Evolutionary conservation across 192 early-diverging fungal species (phyloP).

Genomic region (Rhizoclosmatium sp.): DNA sequence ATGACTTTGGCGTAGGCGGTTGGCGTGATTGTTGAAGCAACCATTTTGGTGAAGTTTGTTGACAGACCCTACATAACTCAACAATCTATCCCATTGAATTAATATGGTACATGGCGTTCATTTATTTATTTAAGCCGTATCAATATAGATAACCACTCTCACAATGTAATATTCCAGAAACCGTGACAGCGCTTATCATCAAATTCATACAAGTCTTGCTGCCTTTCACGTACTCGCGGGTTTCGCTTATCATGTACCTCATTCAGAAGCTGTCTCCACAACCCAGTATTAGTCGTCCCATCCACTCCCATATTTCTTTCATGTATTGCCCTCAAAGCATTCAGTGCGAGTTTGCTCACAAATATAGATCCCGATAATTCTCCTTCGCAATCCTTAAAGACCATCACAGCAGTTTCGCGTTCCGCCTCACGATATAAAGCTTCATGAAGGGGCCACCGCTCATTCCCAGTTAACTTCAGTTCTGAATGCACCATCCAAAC

Average conservation of each 20-base stretch:
- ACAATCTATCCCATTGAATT: neutral
- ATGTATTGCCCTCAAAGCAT: too few species aligned
- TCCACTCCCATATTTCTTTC: too few species aligned
- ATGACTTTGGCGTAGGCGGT: conserved; percentile 79
- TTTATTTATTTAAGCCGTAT: too few species aligned
- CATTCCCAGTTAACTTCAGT: neutral
- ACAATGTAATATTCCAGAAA: neutral
- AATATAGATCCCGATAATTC: neutral
- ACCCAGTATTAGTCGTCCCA: neutral
- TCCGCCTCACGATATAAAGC: neutral
- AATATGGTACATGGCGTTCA: too few species aligned
- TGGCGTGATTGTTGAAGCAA: neutral
- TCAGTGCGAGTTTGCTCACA: neutral
- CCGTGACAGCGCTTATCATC: neutral
- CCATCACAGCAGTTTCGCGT: neutral
- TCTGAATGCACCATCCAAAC: neutral
- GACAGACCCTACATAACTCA: neutral
- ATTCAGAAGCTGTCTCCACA: neutral
- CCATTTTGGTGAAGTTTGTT: neutral
- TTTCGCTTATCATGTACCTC: neutral
- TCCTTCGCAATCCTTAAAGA: conserved; percentile 13
- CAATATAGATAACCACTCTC: too few species aligned
- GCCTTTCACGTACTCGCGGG: neutral
- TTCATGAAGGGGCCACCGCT: neutral
- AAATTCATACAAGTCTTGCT: neutral